phyloP scores from a whole-genome alignment of 2,329 filamentous ascomycete genomes.

The Aphanocladium album region DNA sequence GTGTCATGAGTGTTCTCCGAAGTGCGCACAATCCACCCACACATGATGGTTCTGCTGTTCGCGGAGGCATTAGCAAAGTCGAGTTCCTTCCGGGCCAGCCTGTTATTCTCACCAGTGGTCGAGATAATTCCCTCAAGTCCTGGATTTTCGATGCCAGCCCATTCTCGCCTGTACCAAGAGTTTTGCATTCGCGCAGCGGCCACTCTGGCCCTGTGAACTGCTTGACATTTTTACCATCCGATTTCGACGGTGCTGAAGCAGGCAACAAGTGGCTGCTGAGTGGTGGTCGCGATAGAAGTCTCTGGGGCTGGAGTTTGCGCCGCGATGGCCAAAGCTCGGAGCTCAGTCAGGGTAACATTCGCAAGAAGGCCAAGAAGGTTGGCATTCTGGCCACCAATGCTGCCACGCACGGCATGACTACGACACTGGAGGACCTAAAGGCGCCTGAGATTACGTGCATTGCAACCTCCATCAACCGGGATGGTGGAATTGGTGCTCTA shows the following conservation, averaged over 20 bases:
- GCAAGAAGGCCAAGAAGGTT: slow-evolving; percentile 83
- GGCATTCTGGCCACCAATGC: slow-evolving; percentile 61
- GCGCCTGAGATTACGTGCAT: slow-evolving; percentile 89
- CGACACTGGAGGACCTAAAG: slow-evolving; percentile 70
- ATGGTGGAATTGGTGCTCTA: slow-evolving; percentile 85
- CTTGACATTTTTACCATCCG: slow-evolving; percentile 78
- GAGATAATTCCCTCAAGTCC: slow-evolving; percentile 89
- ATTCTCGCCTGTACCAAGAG: slow-evolving; percentile 79
- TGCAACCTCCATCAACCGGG: slow-evolving; percentile 85
- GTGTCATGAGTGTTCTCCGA: slow-evolving; percentile 79
- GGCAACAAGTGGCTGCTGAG: slow-evolving; percentile 93
- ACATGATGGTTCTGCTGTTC: slow-evolving; percentile 46
- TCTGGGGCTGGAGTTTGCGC: slow-evolving; percentile 95
- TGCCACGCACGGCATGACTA: slow-evolving; percentile 55
- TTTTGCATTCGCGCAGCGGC: slow-evolving; percentile 79
- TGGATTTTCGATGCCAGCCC: slow-evolving; percentile 96
- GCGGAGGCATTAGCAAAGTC: slow-evolving; percentile 77
- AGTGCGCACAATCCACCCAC: slow-evolving; percentile 80
- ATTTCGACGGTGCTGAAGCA: slow-evolving; percentile 83
- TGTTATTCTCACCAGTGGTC: slow-evolving; percentile 81
- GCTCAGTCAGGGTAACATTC: slow-evolving; percentile 83
- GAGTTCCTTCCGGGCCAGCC: slow-evolving; percentile 89
- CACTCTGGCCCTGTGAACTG: slow-evolving; percentile 82
- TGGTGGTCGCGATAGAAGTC: slow-evolving; percentile 79
- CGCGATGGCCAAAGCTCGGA: slow-evolving; percentile 92